A percentile compares a stretch with the other conserved stretches of the same genome.
phyloP scores from a whole-genome alignment of 1,284 basidiomycete species.

The Fistulina hepatica region DNA sequence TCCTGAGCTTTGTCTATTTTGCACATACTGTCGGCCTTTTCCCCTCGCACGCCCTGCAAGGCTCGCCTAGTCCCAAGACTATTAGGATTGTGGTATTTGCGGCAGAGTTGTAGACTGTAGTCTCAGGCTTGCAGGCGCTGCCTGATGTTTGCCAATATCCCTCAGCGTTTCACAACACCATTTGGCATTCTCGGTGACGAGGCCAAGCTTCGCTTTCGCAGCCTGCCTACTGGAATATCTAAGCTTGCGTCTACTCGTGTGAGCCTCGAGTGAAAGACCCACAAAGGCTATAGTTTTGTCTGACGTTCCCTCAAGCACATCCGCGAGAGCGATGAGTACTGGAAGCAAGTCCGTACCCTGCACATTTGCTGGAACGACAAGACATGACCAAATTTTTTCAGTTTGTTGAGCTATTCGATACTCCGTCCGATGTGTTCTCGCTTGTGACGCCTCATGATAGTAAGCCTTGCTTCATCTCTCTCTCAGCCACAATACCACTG shows the following conservation, averaged over 20 bases:
- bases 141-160: slow-evolving; percentile 4
- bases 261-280: slow-evolving; percentile 31
- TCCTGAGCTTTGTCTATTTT: too few species aligned
- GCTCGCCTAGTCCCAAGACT: too few species aligned
- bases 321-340: slow-evolving; percentile 61
- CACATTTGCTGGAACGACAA: neutral
- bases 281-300: slow-evolving; percentile 8
- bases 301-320: slow-evolving; percentile 45
- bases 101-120: too few species aligned
- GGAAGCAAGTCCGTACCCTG: slow-evolving; percentile 59
- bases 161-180: slow-evolving; percentile 64
- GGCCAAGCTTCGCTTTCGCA: slow-evolving; percentile 80
- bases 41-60: too few species aligned
- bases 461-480: slow-evolving; percentile 28
- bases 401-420: slow-evolving; percentile 80
- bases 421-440: slow-evolving; percentile 79
- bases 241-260: slow-evolving; percentile 65
- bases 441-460: slow-evolving; percentile 79
- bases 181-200: slow-evolving; percentile 79
- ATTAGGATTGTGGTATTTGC: too few species aligned
- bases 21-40: too few species aligned
- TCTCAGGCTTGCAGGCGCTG: too few species aligned
- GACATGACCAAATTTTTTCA: slow-evolving; percentile 25
- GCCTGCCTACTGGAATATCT: slow-evolving; percentile 65
- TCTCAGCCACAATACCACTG: slow-evolving; percentile 6